Evolutionary conservation across 768 basidiomycete genomes (phyloP), one percentile per base, ranked within the genome.

Genomic region (Chlorophyllum brunneum): DNA sequence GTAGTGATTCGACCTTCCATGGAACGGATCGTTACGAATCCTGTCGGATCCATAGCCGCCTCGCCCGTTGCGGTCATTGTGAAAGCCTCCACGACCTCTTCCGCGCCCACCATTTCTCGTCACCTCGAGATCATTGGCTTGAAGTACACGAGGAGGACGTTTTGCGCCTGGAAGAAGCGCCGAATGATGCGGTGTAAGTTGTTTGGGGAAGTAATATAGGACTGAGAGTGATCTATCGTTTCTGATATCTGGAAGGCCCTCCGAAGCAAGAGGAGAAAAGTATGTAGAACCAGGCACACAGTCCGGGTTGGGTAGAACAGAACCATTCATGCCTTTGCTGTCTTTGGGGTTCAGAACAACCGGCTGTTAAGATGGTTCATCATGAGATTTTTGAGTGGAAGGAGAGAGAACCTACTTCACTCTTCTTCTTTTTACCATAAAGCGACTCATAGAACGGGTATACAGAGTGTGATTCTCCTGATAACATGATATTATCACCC

Each of bases 211-310:
- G 67, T 81, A 85, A 67, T 93, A 98, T 27, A 85, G 68, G 2
- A 85, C 92, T 0, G 93, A 95, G 10, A 98, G 72, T 8, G 95
- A 90, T 20, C 82, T 79, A 68, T 99, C 94, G 63, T 88, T 86
- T 60, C 79, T 78, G 59, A 99, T 86, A 68, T 98, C 94, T 2
- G 81, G 80, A 44, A 90, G 70, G 46, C 77, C 76, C 34, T 82
- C 66, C 18, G 70, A 67, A 4, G 75, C 59, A 30, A 99, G 69
- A 7, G 91, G 92, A 27, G 81, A 82, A 59, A 85, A 83, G 65
- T 91, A 95, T 0, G 92, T 95, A 5, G 94, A 89, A 46, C 92
- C 92, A 2, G 97, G 97, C 10, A 98, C 80, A 61, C 88, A 95
- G 50, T 85, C 83, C 15, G 92, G 88, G 66, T 95, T 92, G 13